Evolutionary conservation across 805 yeast genomes (phyloP).

Genomic region (Schwanniomyces yamadae): DNA sequence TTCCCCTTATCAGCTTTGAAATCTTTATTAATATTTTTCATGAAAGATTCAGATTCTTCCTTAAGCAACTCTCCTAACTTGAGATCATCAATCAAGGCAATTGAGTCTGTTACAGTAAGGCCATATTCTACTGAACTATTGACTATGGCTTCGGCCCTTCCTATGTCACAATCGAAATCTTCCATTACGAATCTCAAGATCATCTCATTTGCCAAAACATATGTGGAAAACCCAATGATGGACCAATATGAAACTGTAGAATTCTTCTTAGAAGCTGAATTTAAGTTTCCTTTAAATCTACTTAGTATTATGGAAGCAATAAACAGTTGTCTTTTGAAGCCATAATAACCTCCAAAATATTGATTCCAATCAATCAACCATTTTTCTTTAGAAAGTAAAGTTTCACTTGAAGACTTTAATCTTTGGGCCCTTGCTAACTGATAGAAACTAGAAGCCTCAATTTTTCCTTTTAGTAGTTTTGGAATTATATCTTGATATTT

Average conservation of each 20-base stretch:
- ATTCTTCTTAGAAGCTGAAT: constrained; percentile 27
- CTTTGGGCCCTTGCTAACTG: constrained; percentile 45
- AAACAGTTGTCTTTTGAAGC: constrained; percentile 53
- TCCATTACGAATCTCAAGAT: constrained; percentile 49
- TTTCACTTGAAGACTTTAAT: constrained; percentile 36
- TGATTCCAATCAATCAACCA: constrained; percentile 43
- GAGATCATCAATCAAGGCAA: constrained; percentile 29
- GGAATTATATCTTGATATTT: constrained; percentile 34
- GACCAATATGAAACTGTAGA: constrained; percentile 63
- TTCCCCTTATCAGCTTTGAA: neutral
- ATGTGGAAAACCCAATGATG: constrained; percentile 49
- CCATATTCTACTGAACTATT: constrained; percentile 52
- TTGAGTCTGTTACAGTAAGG: constrained; percentile 28
- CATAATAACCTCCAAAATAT: constrained; percentile 61
- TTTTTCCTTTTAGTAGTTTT: constrained; percentile 42
- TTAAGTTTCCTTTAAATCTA: constrained; percentile 28
- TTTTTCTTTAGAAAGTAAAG: constrained; percentile 48
- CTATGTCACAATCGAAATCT: constrained; percentile 39
- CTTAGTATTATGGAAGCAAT: constrained; percentile 46
- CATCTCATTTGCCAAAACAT: constrained; percentile 64
- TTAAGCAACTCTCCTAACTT: constrained; percentile 12
- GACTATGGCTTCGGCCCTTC: constrained; percentile 48
- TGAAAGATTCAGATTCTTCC: constrained; percentile 9
- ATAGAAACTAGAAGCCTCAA: constrained; percentile 47
- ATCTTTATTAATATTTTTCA: constrained; percentile 6